phyloP scores from a whole-genome alignment of 495 filamentous ascomycete genomes.

The Patellaria atrata region DNA sequence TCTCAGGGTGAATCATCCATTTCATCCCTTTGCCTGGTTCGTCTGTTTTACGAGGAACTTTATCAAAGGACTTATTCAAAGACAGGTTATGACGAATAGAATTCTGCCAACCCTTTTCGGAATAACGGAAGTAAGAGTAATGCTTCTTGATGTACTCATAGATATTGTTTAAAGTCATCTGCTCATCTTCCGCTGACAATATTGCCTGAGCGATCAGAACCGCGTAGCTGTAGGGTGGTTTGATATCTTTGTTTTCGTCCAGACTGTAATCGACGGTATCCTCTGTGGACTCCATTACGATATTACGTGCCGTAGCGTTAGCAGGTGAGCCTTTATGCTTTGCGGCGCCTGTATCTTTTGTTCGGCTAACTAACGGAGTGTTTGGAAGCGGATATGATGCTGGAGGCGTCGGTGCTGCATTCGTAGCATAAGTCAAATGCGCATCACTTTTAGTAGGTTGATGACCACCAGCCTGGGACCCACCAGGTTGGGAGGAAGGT shows the following conservation, averaged over 20 bases:
- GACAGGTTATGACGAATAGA: slow-evolving; percentile 95
- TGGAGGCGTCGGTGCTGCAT: no score
- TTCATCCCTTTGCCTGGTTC: slow-evolving; percentile 99
- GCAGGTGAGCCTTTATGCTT: no score
- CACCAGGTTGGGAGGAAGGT: no score
- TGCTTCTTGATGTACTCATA: slow-evolving; percentile 79
- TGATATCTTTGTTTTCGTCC: slow-evolving; percentile 72
- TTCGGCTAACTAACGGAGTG: slow-evolving; percentile 12
- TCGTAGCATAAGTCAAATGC: no score
- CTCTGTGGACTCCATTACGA: slow-evolving; percentile 60
- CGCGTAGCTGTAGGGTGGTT: slow-evolving; percentile 93
- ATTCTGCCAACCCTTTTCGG: slow-evolving; percentile 87
- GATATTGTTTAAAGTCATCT: slow-evolving; percentile 75
- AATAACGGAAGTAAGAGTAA: slow-evolving; percentile 82
- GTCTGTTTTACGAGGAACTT: slow-evolving; percentile 78
- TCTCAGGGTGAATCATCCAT: slow-evolving; percentile 75
- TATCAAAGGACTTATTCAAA: slow-evolving; percentile 81
- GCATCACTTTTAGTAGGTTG: no score
- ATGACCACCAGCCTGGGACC: no score
- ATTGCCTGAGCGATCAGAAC: slow-evolving; percentile 94
- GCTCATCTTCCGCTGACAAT: slow-evolving; percentile 65
- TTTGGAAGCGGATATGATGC: slow-evolving; percentile 13
- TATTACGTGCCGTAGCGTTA: no score
- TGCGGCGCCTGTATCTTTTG: slow-evolving; percentile 16
- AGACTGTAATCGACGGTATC: slow-evolving; percentile 76